These are phyloP conservation scores for Polychytrium aggregatum DNA, from an alignment of 192 early-diverging fungal species.

Conservation along the genomic window DNA sequence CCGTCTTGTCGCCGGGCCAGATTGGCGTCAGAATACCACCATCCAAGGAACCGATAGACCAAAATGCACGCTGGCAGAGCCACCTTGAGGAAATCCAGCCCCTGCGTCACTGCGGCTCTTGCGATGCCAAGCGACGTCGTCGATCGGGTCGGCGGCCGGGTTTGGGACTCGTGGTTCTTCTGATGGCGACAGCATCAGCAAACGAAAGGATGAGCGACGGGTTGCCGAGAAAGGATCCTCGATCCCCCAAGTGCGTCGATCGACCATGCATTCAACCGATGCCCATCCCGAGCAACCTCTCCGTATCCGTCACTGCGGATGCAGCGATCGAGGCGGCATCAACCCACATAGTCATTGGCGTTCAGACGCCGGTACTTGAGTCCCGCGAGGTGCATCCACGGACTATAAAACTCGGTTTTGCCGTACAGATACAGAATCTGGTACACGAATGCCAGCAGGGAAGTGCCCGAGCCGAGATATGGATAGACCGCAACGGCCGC, in stretches of 20 bases:
- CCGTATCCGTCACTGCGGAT: too few relatives aligned
- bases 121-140: too few relatives aligned
- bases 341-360: conserved; percentile 66
- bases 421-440: conserved; percentile 77
- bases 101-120: background rate
- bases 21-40: conserved; percentile 89
- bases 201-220: background rate
- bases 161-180: conserved; percentile 15
- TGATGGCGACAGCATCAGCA: background rate
- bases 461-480: too few relatives aligned
- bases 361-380: conserved; percentile 71
- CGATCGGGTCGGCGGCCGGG: too few relatives aligned
- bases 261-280: too few relatives aligned
- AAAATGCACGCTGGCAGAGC: conserved; percentile 82
- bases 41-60: conserved; percentile 88
- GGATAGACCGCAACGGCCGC: too few relatives aligned
- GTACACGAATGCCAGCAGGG: conserved; percentile 42
- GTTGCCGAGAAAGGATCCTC: background rate
- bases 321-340: background rate
- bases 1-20: conserved; percentile 49
- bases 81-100: conserved; percentile 61
- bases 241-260: too few relatives aligned
- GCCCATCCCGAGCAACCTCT: too few relatives aligned
- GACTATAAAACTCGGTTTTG: conserved; percentile 68
- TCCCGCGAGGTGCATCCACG: conserved; percentile 73